These are phyloP conservation scores for Lepiota brunneoincarnata DNA, from an alignment of 768 basidiomycete genomes.

Conservation along the genomic window DNA sequence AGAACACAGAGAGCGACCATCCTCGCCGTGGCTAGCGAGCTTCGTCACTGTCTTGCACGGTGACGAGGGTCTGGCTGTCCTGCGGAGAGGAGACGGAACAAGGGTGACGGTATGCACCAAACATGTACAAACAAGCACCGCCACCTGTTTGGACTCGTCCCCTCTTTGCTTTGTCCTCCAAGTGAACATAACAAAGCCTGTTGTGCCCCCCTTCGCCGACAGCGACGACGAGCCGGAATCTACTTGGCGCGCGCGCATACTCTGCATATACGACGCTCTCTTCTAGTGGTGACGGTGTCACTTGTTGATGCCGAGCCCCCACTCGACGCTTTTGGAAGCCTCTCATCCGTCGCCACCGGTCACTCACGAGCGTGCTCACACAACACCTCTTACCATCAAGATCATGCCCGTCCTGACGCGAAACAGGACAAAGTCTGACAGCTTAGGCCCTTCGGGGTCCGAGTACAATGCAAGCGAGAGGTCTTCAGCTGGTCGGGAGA, in stretches of 20 bases:
- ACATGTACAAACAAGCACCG: constrained; percentile 28
- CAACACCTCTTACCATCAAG: constrained; percentile 25
- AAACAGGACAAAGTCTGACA: constrained; percentile 28
- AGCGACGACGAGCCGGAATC: constrained; percentile 9
- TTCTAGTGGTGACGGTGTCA: constrained; percentile 5
- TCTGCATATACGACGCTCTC: constrained; percentile 3
- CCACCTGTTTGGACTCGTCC: constrained; percentile 18
- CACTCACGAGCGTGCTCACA: constrained; percentile 19
- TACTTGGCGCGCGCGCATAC: constrained; percentile 5
- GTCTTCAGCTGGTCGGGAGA: constrained; percentile 30
- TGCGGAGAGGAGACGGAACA: constrained; percentile 5
- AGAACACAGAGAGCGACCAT: neutral
- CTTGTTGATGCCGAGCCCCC: constrained; percentile 23
- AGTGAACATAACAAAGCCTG: constrained; percentile 13
- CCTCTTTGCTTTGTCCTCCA: constrained; percentile 13
- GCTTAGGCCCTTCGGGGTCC: constrained; percentile 39
- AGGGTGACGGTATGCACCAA: neutral
- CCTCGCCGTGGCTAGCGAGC: neutral
- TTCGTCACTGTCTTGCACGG: neutral
- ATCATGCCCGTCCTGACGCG: constrained; percentile 34
- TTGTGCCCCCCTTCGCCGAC: neutral
- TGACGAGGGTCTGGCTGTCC: neutral
- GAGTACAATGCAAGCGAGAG: constrained; percentile 50
- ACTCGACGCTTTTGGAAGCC: constrained; percentile 22
- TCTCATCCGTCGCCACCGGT: constrained; percentile 4